Conservation (phyloP, 1,139 yeast genomes). For the Protomyces macrosporus region DNA sequence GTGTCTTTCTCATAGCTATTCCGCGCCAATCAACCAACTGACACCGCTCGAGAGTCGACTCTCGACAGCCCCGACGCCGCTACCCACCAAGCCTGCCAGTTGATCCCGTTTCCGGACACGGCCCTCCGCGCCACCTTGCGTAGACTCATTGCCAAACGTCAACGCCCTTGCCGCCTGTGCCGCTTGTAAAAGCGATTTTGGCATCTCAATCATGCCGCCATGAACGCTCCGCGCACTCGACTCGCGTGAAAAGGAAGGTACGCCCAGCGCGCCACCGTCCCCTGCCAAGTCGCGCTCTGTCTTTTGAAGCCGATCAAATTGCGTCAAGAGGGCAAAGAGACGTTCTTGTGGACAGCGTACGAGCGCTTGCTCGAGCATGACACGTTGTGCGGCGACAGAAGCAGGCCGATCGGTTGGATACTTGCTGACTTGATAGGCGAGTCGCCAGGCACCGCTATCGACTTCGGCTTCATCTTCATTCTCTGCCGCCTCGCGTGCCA, state of each 20-base stretch:
- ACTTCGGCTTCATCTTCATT: not conserved
- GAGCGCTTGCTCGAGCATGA: not conserved
- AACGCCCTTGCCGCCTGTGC: constrained; percentile 14
- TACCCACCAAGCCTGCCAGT: constrained; percentile 17
- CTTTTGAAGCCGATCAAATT: not conserved
- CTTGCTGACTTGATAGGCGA: constrained; percentile 14
- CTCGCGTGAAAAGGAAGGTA: not conserved
- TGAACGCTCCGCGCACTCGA: not conserved
- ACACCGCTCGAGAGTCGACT: constrained; percentile 18
- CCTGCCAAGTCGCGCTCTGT: not conserved
- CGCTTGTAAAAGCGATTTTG: constrained; percentile 20
- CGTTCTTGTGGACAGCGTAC: constrained; percentile 2
- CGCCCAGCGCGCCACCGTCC: not conserved
- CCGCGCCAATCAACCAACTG: constrained; percentile 8
- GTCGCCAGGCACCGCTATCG: constrained; percentile 1
- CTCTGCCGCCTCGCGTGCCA: constrained; percentile 2
- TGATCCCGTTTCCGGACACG: constrained; percentile 21
- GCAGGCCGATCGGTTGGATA: constrained; percentile 4
- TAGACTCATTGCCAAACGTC: not conserved
- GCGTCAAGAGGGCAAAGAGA: not conserved
- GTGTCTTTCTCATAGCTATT: not conserved
- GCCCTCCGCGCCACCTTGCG: not conserved
- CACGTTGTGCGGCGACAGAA: not conserved
- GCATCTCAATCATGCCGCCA: constrained; percentile 12
- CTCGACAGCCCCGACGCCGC: constrained; percentile 22